Evolutionary conservation across 495 filamentous ascomycete species (phyloP), one percentile per base, ranked within the genome.

Genomic region (Cercophora scortea): DNA sequence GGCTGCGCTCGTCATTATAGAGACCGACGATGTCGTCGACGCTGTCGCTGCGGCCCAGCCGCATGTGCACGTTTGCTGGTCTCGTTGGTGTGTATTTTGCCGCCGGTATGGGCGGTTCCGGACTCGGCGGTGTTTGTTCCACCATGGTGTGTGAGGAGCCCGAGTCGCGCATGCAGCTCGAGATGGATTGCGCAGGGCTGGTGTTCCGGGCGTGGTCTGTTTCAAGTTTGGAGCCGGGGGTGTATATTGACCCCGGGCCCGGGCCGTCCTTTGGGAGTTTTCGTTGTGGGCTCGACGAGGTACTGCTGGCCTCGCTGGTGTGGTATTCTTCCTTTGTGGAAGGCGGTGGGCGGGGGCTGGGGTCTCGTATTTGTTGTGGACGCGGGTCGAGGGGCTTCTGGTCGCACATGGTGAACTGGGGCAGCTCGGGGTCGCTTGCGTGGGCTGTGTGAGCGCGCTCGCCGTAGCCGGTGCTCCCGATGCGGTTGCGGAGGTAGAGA

Each of bases 21-120:
- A 64, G 51, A 5, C 61, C 65, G 38, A 70, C 8, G 16, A 65
- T 68, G 17, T 67, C 61, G n/a, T 70, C 65, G 15, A 68, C 54
- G 33, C 63, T 70, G 32, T 68, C 61, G 16, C 51, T 60, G 1
- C 57, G 50, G 0, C 36, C 32, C 32, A 55, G 57, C 1, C 53
- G 57, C 0, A 9, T 53, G 12, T 61, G 56, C 18, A 45, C 51
- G 13, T 41, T 52, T 9, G 53, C 51, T 15, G 60, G 63, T 47
- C 59, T 19, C 11, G 46, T 39, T 39, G 34, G 7, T 42, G 41
- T 13, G 32, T 11, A 47, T 56, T 7, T 34, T 40, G 45, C 25
- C 15, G 45, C 25, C 15, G 25, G 32, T 6, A 50, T 17, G 8
- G n/a, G 38, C n/a, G 54, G 54, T 35, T 53, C 57, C 0, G 53